Evolutionary conservation across 2,329 filamentous ascomycete species (phyloP).

Genomic region (Neonectria ditissima): DNA sequence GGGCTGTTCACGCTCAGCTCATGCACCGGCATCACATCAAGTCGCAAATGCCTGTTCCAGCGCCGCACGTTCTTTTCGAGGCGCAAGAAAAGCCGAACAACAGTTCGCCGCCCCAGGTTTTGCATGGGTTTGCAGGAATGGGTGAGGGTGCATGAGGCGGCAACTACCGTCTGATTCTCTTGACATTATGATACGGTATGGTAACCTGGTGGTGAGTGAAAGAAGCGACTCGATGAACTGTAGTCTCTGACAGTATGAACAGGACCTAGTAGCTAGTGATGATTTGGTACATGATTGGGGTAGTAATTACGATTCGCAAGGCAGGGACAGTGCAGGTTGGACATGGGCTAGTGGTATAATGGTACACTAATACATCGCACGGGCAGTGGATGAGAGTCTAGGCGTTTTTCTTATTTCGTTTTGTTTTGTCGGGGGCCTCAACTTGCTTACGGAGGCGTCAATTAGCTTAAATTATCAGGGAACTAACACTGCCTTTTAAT

Average conservation of each 20-base stretch:
- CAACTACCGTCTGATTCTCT: not conserved
- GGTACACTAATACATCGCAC: not conserved
- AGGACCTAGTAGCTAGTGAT: not conserved
- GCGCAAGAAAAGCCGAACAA: slow-evolving; percentile 26
- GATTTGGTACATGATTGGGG: not conserved
- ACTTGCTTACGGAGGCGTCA: too few species aligned
- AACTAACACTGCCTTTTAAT: not conserved
- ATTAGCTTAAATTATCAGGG: too few species aligned
- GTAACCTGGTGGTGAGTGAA: not conserved
- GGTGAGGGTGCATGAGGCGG: not conserved
- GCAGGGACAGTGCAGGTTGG: not conserved
- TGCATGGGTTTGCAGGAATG: not conserved
- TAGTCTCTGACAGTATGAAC: not conserved
- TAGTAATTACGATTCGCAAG: not conserved
- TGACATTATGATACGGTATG: not conserved
- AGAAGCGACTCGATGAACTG: not conserved
- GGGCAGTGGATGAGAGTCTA: not conserved
- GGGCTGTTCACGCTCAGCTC: slow-evolving; percentile 41
- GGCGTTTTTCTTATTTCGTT: not conserved
- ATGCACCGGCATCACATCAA: slow-evolving; percentile 48
- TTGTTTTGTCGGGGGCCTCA: not conserved
- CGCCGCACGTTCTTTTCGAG: slow-evolving; percentile 25
- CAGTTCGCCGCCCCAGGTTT: slow-evolving; percentile 17
- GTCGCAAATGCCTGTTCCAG: slow-evolving; percentile 4
- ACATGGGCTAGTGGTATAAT: not conserved